A percentile compares a stretch with the other conserved stretches of the same genome.
Conservation (phyloP, 352 stramenopile species). For the Aphanomyces invadans region DNA sequence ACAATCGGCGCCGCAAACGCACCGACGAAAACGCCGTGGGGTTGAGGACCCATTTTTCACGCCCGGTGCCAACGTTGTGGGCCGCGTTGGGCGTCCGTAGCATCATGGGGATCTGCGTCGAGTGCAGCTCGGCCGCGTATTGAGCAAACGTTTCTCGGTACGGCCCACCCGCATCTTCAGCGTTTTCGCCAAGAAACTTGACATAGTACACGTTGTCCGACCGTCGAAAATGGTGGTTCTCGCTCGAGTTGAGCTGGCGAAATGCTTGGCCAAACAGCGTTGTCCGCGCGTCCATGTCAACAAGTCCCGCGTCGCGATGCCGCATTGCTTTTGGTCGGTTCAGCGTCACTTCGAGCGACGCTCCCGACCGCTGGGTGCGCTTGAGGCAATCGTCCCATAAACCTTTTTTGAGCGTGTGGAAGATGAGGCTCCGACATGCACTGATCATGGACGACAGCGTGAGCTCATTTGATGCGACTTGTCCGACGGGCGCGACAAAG, state of each 20-base stretch:
- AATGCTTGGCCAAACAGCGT: slow-evolving; percentile 82
- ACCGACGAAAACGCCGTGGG: slow-evolving; percentile 47
- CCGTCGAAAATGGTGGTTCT: slow-evolving; percentile 58
- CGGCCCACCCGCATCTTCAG: slow-evolving; percentile 73
- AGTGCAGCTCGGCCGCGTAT: slow-evolving; percentile 78
- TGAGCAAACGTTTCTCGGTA: slow-evolving; percentile 82
- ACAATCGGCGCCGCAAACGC: slow-evolving; percentile 42
- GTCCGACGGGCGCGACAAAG: too few relatives aligned
- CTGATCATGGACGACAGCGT: background rate
- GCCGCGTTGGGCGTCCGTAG: slow-evolving; percentile 82
- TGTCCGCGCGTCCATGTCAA: slow-evolving; percentile 53
- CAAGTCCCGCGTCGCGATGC: slow-evolving; percentile 46
- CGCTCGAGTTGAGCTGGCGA: slow-evolving; percentile 57
- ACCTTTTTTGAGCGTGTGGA: slow-evolving; percentile 59
- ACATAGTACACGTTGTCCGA: slow-evolving; percentile 72
- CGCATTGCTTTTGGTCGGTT: slow-evolving; percentile 80
- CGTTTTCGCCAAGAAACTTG: slow-evolving; percentile 80
- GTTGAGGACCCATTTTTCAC: slow-evolving; percentile 88
- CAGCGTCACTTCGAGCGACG: slow-evolving; percentile 60
- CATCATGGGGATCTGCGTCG: slow-evolving; percentile 77
- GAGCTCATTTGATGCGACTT: too few relatives aligned
- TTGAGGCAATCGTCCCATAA: slow-evolving; percentile 64
- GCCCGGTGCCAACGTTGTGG: slow-evolving; percentile 79
- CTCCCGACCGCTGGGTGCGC: slow-evolving; percentile 38
- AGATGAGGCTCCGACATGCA: slow-evolving; percentile 40